Conservation (phyloP, 176 grass and related monocot genomes). For the Puccinellia tenuiflora region DNA sequence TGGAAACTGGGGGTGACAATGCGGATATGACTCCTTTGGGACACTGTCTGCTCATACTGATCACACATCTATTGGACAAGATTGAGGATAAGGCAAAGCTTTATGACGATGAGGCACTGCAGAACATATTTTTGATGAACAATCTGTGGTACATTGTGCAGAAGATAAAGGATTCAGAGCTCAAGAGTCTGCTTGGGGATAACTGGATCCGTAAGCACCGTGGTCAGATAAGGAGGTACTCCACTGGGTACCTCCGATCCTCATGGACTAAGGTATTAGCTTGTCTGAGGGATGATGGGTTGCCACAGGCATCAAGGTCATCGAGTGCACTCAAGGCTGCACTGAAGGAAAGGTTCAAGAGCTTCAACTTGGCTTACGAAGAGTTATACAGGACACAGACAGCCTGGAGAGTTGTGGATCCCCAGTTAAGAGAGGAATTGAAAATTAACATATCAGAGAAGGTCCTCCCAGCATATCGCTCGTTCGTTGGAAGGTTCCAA, state of each 20-base stretch:
- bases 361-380: slow-evolving; percentile 81
- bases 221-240: slow-evolving; percentile 80
- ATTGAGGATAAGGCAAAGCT: slow-evolving; percentile 76
- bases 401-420: slow-evolving; percentile 75
- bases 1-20: slow-evolving; percentile 31
- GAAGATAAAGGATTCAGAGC: slow-evolving; percentile 86
- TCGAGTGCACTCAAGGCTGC: slow-evolving; percentile 47
- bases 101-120: slow-evolving; percentile 76
- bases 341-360: slow-evolving; percentile 93
- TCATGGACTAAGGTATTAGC: slow-evolving; percentile 80
- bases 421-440: slow-evolving; percentile 79
- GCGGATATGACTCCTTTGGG: slow-evolving; percentile 59
- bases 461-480: slow-evolving; percentile 74
- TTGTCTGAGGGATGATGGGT: slow-evolving; percentile 80
- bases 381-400: slow-evolving; percentile 79
- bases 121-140: slow-evolving; percentile 97
- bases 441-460: slow-evolving; percentile 79
- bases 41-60: slow-evolving; percentile 54
- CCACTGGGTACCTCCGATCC: slow-evolving; percentile 71
- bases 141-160: slow-evolving; percentile 86
- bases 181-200: slow-evolving; percentile 76
- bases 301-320: slow-evolving; percentile 46
- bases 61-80: slow-evolving; percentile 68
- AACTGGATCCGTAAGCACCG: slow-evolving; percentile 78
- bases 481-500: slow-evolving; percentile 71